Conservation (phyloP, 2,329 filamentous ascomycete genomes). For the Nemania abortiva region DNA sequence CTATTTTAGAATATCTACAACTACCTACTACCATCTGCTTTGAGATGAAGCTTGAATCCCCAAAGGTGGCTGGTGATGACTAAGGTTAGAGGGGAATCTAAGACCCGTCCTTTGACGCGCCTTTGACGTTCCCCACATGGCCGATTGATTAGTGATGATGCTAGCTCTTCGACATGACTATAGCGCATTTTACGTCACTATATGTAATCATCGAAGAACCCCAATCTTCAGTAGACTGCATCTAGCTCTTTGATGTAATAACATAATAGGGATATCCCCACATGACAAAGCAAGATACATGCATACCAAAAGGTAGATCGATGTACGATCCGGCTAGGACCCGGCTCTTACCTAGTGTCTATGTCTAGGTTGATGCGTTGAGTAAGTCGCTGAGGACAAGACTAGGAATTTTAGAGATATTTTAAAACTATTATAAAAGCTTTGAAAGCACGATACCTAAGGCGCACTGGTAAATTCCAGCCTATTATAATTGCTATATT, state of each 20-base stretch:
- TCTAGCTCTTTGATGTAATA: not conserved
- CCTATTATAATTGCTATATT: too few species aligned
- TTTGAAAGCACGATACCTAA: too few species aligned
- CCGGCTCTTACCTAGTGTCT: too few species aligned
- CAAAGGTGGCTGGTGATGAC: not conserved
- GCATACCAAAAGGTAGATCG: not conserved
- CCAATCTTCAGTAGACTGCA: not conserved
- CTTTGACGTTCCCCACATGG: slow-evolving; percentile 4
- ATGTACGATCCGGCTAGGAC: too few species aligned
- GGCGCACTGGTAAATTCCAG: too few species aligned
- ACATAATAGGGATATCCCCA: slow-evolving; percentile 14
- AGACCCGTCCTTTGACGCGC: not conserved
- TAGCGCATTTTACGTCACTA: slow-evolving; percentile 52
- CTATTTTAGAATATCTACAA: not conserved
- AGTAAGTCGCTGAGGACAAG: not conserved
- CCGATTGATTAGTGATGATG: slow-evolving; percentile 29
- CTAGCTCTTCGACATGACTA: slow-evolving; percentile 1
- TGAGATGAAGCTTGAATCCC: not conserved
- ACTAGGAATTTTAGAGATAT: not conserved
- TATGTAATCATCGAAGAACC: slow-evolving; percentile 47
- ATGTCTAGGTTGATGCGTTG: too few species aligned
- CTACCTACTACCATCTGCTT: not conserved
- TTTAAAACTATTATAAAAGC: not conserved
- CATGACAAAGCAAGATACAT: slow-evolving; percentile 32
- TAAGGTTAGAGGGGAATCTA: not conserved